phyloP scores from a whole-genome alignment of 495 filamentous ascomycete species.

The Lasiosphaeria ovina region DNA sequence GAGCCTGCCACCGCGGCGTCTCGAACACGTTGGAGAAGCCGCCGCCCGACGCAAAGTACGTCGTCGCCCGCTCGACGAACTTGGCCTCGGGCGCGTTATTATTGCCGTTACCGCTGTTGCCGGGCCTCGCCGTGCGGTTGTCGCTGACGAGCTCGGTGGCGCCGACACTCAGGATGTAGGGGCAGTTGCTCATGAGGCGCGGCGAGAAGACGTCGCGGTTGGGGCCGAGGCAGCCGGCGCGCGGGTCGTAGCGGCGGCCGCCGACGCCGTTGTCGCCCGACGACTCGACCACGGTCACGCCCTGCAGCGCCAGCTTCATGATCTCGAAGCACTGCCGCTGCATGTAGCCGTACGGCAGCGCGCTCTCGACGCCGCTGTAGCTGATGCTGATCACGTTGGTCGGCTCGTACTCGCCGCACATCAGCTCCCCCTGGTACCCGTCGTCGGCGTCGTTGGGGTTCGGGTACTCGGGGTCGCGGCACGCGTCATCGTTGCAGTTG shows the following conservation, averaged over 20 bases:
- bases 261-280: slow-evolving; percentile 61
- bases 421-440: slow-evolving; percentile 56
- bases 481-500: slow-evolving; percentile 27
- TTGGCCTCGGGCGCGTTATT: slow-evolving; percentile 44
- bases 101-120: slow-evolving; percentile 16
- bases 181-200: slow-evolving; percentile 31
- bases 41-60: slow-evolving; percentile 55
- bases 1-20: slow-evolving; percentile 56
- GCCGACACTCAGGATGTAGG: slow-evolving; percentile 39
- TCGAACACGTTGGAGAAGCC: slow-evolving; percentile 70
- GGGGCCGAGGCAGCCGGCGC: slow-evolving; percentile 21
- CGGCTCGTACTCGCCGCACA: slow-evolving; percentile 54
- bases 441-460: slow-evolving; percentile 40
- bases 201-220: slow-evolving; percentile 26
- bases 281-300: slow-evolving; percentile 59
- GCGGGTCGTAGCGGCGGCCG: slow-evolving; percentile 36
- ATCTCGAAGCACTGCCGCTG: slow-evolving; percentile 43
- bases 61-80: slow-evolving; percentile 43
- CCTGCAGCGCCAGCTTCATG: slow-evolving; percentile 65
- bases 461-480: slow-evolving; percentile 56
- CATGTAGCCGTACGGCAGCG: slow-evolving; percentile 37
- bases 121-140: neutral
- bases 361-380: slow-evolving; percentile 38
- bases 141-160: slow-evolving; percentile 28
- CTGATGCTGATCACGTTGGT: slow-evolving; percentile 42